A percentile compares a stretch with the other conserved stretches of the same genome.
phyloP scores from a whole-genome alignment of 768 basidiomycete genomes.

The Trametes punicea region DNA sequence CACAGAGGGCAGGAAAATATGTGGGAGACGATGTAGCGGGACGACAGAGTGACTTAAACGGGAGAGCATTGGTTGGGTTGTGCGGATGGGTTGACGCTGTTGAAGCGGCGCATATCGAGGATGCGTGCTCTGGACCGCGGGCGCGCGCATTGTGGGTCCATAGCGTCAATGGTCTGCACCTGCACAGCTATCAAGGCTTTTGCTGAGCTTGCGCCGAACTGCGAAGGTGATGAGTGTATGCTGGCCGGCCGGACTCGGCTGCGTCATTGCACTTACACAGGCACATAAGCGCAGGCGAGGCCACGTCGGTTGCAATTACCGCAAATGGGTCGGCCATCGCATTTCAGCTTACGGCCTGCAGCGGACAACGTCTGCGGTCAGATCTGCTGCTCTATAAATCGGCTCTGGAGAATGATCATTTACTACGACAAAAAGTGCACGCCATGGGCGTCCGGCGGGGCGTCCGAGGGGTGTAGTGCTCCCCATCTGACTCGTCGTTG shows the following conservation, averaged over 20 bases:
- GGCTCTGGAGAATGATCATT: constrained; percentile 12
- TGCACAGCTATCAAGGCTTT: not conserved
- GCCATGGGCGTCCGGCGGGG: constrained; percentile 63
- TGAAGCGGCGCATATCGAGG: too few relatives aligned
- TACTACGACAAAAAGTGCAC: constrained; percentile 71
- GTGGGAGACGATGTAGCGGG: not conserved
- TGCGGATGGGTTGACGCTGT: not conserved
- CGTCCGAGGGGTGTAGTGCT: constrained; percentile 25
- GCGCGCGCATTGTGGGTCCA: not conserved
- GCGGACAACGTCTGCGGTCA: not conserved
- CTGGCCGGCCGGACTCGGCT: not conserved
- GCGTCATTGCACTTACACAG: constrained; percentile 50
- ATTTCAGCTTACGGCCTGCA: constrained; percentile 70
- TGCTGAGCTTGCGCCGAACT: not conserved
- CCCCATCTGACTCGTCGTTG: constrained; percentile 27
- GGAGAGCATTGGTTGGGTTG: too few relatives aligned
- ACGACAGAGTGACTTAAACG: too few relatives aligned
- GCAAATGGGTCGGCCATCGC: constrained; percentile 68
- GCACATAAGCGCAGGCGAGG: constrained; percentile 55
- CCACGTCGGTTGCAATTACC: constrained; percentile 61
- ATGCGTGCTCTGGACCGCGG: too few relatives aligned
- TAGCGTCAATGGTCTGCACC: too few relatives aligned
- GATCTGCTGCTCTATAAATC: not conserved
- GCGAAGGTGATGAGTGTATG: not conserved
- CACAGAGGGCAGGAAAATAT: not conserved